Evolutionary conservation across 2,329 filamentous ascomycete species (phyloP).

Genomic region (Bipolaris sorokiniana): DNA sequence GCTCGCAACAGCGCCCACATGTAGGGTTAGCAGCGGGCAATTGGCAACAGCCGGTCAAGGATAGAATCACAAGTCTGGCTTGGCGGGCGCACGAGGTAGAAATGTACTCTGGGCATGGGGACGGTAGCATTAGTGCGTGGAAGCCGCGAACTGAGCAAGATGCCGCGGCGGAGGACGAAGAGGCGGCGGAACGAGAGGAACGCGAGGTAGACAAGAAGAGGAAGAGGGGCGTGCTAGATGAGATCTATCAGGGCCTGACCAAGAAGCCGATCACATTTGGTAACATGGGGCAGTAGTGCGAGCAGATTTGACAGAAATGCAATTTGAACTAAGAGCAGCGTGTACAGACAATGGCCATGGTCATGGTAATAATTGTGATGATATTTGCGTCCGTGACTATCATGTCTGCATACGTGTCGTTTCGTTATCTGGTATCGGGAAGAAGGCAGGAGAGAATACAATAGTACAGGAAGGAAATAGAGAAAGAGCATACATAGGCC

Average conservation of each 20-base stretch:
- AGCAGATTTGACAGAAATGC: not conserved
- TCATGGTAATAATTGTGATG: not conserved
- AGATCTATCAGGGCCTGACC: slow-evolving; percentile 79
- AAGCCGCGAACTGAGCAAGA: slow-evolving; percentile 64
- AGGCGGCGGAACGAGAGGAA: slow-evolving; percentile 45
- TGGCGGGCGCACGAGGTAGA: slow-evolving; percentile 76
- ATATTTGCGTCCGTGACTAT: not conserved
- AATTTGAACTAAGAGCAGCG: not conserved
- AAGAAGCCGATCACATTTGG: slow-evolving; percentile 70
- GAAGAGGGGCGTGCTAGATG: slow-evolving; percentile 79
- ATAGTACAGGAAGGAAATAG: not conserved
- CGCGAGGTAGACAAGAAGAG: slow-evolving; percentile 56
- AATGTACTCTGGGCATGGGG: slow-evolving; percentile 82
- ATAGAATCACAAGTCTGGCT: slow-evolving; percentile 72
- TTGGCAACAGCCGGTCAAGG: slow-evolving; percentile 45
- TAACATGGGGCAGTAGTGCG: slow-evolving; percentile 23
- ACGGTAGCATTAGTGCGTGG: slow-evolving; percentile 86
- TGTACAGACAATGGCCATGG: not conserved
- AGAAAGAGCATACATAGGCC: not conserved
- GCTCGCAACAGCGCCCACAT: slow-evolving; percentile 57
- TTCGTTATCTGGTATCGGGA: not conserved
- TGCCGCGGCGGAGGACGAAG: slow-evolving; percentile 51
- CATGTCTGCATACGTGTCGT: not conserved
- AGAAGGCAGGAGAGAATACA: not conserved
- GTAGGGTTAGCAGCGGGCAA: slow-evolving; percentile 31